Base-by-base conservation (phyloP, 176 grass and related monocot genomes). In the Phyllostachys edulis region DNA sequence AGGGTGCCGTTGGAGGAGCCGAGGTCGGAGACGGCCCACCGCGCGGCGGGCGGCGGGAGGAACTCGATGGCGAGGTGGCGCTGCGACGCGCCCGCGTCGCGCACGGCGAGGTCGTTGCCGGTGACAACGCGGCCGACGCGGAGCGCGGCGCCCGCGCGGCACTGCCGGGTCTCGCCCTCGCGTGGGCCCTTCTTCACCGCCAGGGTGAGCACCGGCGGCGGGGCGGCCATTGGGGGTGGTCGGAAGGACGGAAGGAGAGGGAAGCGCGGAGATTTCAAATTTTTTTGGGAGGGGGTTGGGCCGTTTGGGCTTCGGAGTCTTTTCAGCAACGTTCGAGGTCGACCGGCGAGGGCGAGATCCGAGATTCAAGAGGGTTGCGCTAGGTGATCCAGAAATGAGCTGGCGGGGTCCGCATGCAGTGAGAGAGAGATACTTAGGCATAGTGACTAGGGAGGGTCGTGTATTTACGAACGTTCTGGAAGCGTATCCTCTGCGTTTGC, bases 1-100 rank as follows among this genome's bases (percentile, higher is more conserved):
- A 91, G 9, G 64, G 96, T 98, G 2, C 96, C 93, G 39, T 98
- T 98, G 72, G 91, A 98, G 81, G 92, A 93, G 11, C 80, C 91
- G n/a, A 95, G 71, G 51, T 98, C 96, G 29, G 85, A 86, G 41
- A 90, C 82, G 36, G 74, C 80, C 96, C 96, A 98, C 26, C 83
- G 63, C 69, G 84, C 51, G 23, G 81, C 59, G 24, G 79, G 73
- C 32, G 90, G 89, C 21, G 71, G 71, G 60, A 90, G 77, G 75
- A 93, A 95, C 41, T 87, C 44, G 87, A 98, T 50, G 76, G 63
- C 29, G 23, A 98, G 87, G 85, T 98, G 93, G 65, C 85, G 87
- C 80, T 98, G 87, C 62, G 96, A 98, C 23, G 89, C 81, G 76
- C 96, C 93, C 34, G 70, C 80, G 73, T 98, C 96, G 51, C 96